Percentiles rank a stretch among this genome's conserved stretches.
phyloP scores from a whole-genome alignment of 139 green algal species.

The Closterium sp. region DNA sequence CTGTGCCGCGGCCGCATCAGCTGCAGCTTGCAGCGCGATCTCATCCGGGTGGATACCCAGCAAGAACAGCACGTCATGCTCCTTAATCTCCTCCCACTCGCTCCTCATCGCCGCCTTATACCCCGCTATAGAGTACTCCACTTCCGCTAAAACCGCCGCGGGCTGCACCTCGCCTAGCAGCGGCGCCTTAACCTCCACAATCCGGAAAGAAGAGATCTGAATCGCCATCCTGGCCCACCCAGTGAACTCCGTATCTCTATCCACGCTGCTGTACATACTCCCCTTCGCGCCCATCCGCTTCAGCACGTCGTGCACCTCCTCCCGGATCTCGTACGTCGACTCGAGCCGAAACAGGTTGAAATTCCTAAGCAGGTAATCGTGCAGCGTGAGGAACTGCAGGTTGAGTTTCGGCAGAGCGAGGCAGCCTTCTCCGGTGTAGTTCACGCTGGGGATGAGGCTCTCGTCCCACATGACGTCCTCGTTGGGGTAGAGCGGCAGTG shows the following conservation, averaged over 20 bases:
- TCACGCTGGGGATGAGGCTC: slow-evolving; percentile 64
- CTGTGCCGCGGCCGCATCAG: not conserved
- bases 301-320: slow-evolving; percentile 87
- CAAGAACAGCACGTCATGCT: slow-evolving; percentile 97
- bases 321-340: slow-evolving; percentile 94
- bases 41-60: slow-evolving; percentile 58
- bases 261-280: not conserved
- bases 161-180: slow-evolving; percentile 86
- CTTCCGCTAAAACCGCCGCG: slow-evolving; percentile 71
- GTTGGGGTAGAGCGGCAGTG: slow-evolving; percentile 95
- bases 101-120: slow-evolving; percentile 63
- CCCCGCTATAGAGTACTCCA: slow-evolving; percentile 67
- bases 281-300: slow-evolving; percentile 60
- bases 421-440: slow-evolving; percentile 65
- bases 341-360: slow-evolving; percentile 97
- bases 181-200: slow-evolving; percentile 75
- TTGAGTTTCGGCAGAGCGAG: slow-evolving; percentile 96
- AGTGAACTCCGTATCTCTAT: slow-evolving; percentile 25
- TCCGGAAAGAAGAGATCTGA: slow-evolving; percentile 66
- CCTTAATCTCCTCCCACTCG: slow-evolving; percentile 90
- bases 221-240: slow-evolving; percentile 93
- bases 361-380: slow-evolving; percentile 96
- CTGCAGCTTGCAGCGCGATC: not conserved
- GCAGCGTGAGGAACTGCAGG: slow-evolving; percentile 94
- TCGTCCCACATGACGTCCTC: slow-evolving; percentile 92